Conservation (phyloP, 1,139 yeast genomes). For the Citeromyces hawaiiensis region DNA sequence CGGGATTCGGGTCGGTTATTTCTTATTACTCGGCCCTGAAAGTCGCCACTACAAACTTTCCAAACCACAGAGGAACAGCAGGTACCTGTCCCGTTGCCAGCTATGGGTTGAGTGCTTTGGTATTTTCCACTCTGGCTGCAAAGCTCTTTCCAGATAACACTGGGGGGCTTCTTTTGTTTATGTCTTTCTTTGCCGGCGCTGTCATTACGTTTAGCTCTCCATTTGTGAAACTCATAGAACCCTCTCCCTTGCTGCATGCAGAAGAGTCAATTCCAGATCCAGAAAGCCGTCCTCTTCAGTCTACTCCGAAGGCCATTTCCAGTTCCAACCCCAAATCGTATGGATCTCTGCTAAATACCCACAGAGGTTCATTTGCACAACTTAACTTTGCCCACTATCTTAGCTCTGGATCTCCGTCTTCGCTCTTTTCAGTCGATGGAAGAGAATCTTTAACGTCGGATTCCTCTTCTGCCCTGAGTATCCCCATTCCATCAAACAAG, state of each 20-base stretch:
- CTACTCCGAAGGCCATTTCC: slow-evolving; percentile 1
- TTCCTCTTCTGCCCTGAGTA: not conserved
- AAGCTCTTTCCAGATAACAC: slow-evolving; percentile 27
- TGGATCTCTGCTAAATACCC: slow-evolving; percentile 14
- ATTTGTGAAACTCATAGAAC: slow-evolving; percentile 13
- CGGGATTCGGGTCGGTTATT: slow-evolving; percentile 55
- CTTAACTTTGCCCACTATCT: slow-evolving; percentile 7
- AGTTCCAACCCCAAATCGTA: slow-evolving; percentile 2
- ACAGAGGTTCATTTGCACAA: slow-evolving; percentile 20
- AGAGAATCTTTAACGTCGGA: not conserved
- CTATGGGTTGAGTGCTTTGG: slow-evolving; percentile 31
- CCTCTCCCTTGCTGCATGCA: not conserved
- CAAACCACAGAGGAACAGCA: slow-evolving; percentile 57
- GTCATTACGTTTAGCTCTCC: slow-evolving; percentile 14
- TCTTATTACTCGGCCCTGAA: slow-evolving; percentile 56
- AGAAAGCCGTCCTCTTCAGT: not conserved
- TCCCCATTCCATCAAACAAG: not conserved
- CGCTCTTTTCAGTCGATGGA: not conserved
- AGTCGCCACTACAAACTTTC: slow-evolving; percentile 59
- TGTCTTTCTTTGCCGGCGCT: slow-evolving; percentile 16
- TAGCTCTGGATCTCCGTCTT: slow-evolving; percentile 2
- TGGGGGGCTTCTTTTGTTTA: slow-evolving; percentile 19
- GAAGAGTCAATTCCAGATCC: slow-evolving; percentile 1
- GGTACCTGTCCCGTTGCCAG: slow-evolving; percentile 44
- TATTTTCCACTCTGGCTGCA: slow-evolving; percentile 26